These are phyloP conservation scores for Cordyceps tenuipes DNA, from an alignment of 2,329 filamentous ascomycete species.

Conservation along the genomic window DNA sequence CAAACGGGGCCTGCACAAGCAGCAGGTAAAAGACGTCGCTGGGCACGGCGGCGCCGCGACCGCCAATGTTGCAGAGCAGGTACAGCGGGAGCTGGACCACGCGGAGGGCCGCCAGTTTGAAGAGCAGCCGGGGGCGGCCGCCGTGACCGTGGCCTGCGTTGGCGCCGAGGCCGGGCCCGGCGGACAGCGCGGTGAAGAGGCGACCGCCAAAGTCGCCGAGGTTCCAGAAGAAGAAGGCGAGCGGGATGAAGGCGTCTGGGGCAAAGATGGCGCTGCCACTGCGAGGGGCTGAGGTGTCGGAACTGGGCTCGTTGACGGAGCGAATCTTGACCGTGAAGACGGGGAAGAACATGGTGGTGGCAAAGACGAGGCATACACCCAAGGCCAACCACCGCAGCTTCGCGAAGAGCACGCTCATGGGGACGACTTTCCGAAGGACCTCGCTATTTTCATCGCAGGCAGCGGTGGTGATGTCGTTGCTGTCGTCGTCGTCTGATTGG, in stretches of 20 bases:
- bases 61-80: constrained; percentile 78
- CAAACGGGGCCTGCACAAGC: constrained; percentile 75
- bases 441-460: constrained; percentile 41
- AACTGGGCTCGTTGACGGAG: constrained; percentile 28
- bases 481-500: constrained; percentile 19
- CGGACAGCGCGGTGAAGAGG: constrained; percentile 49
- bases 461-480: constrained; percentile 28
- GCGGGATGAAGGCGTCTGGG: constrained; percentile 73
- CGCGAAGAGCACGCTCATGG: constrained; percentile 57
- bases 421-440: constrained; percentile 38
- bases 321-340: constrained; percentile 70
- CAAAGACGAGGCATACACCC: constrained; percentile 75
- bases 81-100: constrained; percentile 75
- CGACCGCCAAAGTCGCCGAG: constrained; percentile 75
- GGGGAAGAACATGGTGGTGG: constrained; percentile 87
- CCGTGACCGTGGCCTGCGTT: constrained; percentile 21
- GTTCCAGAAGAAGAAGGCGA: constrained; percentile 92
- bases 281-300: constrained; percentile 17
- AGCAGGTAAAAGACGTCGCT: constrained; percentile 87
- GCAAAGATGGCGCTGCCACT: constrained; percentile 50
- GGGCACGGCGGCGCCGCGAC: constrained; percentile 60
- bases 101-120: constrained; percentile 57
- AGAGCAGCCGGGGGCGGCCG: constrained; percentile 57
- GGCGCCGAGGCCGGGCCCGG: constrained; percentile 36
- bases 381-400: constrained; percentile 73